Evolutionary conservation across 2,329 filamentous ascomycete genomes (phyloP).

Genomic region (Fusarium sp.): DNA sequence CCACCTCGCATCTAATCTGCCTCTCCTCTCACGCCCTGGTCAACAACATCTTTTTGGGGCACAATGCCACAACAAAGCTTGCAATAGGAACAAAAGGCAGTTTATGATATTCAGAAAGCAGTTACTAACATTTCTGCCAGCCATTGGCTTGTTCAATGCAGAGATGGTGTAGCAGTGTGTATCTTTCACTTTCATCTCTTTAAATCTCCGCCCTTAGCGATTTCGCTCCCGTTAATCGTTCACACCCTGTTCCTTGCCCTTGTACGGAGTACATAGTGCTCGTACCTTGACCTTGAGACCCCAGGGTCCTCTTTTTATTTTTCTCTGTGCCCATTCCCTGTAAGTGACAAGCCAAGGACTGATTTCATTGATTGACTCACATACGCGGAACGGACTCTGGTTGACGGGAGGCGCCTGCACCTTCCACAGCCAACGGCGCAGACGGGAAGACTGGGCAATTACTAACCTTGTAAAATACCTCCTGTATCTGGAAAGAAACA

Average conservation of each 20-base stretch:
- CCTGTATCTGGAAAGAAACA: slow-evolving; percentile 15
- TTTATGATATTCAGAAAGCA: background rate
- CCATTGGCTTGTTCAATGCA: slow-evolving; percentile 1
- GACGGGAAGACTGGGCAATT: slow-evolving; percentile 15
- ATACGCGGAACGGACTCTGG: background rate
- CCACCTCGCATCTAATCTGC: slow-evolving; percentile 19
- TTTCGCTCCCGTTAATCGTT: slow-evolving; percentile 28
- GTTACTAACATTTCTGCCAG: background rate
- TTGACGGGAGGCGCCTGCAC: slow-evolving; percentile 13
- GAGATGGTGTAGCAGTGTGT: background rate
- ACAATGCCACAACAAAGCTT: background rate
- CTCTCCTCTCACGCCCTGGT: slow-evolving; percentile 17
- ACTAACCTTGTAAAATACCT: slow-evolving; percentile 23
- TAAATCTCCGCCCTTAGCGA: slow-evolving; percentile 33
- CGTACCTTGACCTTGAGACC: slow-evolving; percentile 15
- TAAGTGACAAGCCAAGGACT: background rate
- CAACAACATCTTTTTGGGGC: slow-evolving; percentile 1
- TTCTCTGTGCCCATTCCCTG: slow-evolving; percentile 8
- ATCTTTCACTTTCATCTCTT: slow-evolving; percentile 2
- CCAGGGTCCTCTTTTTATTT: slow-evolving; percentile 32
- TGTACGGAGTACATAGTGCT: too few relatives aligned
- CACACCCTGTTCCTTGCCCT: slow-evolving; percentile 20
- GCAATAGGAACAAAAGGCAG: background rate
- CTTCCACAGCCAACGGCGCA: background rate
- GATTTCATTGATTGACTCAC: slow-evolving; percentile 3